Conservation (phyloP, 2,329 filamentous ascomycete genomes). For the Alternaria rosae region DNA sequence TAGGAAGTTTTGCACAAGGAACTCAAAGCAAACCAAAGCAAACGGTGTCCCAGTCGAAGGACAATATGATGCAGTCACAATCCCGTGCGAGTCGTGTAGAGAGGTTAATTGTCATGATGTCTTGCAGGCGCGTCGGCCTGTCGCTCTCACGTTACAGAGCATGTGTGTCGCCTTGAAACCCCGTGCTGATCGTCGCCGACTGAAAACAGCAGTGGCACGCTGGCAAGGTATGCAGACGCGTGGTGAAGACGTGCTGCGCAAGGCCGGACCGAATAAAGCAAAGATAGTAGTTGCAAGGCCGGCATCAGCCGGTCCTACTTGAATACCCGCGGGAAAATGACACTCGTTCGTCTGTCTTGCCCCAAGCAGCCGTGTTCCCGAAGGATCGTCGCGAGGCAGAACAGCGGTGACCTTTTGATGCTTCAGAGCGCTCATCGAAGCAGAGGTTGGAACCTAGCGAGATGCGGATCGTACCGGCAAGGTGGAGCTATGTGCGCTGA, state of each 20-base stretch:
- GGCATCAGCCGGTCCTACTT: conserved; percentile 6
- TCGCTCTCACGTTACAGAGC: not conserved
- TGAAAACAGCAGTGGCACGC: conserved; percentile 3
- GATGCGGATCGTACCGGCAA: conserved; percentile 20
- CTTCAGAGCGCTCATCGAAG: not conserved
- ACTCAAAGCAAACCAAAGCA: not conserved
- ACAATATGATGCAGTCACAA: not conserved
- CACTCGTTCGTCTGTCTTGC: conserved; percentile 3
- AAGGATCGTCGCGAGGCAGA: conserved; percentile 30
- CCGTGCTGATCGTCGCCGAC: conserved; percentile 11
- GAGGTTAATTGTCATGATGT: not conserved
- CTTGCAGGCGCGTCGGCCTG: not conserved
- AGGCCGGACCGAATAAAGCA: conserved; percentile 11
- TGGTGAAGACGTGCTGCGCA: conserved; percentile 6
- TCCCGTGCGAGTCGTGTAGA: not conserved
- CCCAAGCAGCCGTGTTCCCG: conserved; percentile 13
- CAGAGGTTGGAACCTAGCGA: conserved; percentile 15
- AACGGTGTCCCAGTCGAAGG: not conserved
- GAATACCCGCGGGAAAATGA: conserved; percentile 1
- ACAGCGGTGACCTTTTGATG: conserved; percentile 27
- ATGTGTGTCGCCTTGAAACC: conserved; percentile 4
- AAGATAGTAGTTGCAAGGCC: conserved; percentile 5
- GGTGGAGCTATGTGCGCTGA: conserved; percentile 15
- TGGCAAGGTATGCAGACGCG: conserved; percentile 1
- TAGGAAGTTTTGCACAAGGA: not conserved